A percentile compares a stretch with the other conserved stretches of the same genome.
Conservation (phyloP, 2,329 filamentous ascomycete genomes). For the Botryotinia convoluta region DNA sequence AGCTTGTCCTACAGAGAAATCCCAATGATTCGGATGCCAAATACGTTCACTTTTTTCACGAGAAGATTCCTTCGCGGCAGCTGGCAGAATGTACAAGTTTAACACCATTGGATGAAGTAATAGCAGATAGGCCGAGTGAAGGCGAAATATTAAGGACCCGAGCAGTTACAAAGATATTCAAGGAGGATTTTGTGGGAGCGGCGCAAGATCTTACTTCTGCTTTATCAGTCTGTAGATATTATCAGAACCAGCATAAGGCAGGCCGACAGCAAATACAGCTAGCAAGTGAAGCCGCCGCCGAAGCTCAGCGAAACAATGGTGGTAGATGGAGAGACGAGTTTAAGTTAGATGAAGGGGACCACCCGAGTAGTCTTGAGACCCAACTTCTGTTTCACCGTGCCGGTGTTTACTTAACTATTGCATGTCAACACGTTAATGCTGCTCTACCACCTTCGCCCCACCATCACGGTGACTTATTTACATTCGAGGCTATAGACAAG, state of each 20-base stretch:
- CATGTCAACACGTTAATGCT: slow-evolving; percentile 61
- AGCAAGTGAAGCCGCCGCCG: slow-evolving; percentile 41
- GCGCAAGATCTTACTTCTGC: slow-evolving; percentile 68
- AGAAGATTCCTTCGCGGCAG: slow-evolving; percentile 77
- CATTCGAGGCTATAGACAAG: neutral
- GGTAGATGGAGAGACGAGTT: slow-evolving; percentile 47
- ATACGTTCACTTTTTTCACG: slow-evolving; percentile 91
- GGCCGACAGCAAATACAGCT: slow-evolving; percentile 49
- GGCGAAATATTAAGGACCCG: slow-evolving; percentile 68
- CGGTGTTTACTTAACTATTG: slow-evolving; percentile 67
- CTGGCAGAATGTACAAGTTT: slow-evolving; percentile 71
- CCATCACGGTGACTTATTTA: slow-evolving; percentile 26
- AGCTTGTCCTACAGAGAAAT: slow-evolving; percentile 68
- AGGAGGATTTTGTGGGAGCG: slow-evolving; percentile 69
- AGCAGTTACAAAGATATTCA: slow-evolving; percentile 72
- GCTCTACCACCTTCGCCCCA: slow-evolving; percentile 45
- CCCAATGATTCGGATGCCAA: slow-evolving; percentile 69
- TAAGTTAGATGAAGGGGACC: slow-evolving; percentile 58
- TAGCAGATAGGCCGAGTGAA: slow-evolving; percentile 60
- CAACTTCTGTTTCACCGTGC: slow-evolving; percentile 77
- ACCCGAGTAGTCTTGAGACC: slow-evolving; percentile 71
- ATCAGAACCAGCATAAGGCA: slow-evolving; percentile 37
- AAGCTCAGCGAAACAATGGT: slow-evolving; percentile 36
- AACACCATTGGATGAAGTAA: slow-evolving; percentile 64
- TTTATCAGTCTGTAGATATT: slow-evolving; percentile 47